phyloP scores from a whole-genome alignment of 2,329 filamentous ascomycete genomes.

The Talaromyces sp. region DNA sequence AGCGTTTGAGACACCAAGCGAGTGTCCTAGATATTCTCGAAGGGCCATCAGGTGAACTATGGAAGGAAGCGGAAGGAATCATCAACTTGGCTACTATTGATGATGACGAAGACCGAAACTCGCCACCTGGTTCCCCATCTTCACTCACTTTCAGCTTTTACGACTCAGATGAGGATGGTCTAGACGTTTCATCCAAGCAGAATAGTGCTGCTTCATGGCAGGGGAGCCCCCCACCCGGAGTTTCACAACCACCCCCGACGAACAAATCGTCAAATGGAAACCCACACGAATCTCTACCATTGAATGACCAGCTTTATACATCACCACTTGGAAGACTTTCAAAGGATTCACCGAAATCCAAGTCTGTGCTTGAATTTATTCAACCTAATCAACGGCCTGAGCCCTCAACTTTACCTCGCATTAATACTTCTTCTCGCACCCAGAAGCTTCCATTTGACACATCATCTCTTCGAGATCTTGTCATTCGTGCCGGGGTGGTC shows the following conservation, averaged over 20 bases:
- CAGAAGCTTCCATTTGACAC: conserved; percentile 68
- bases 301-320: conserved; percentile 22
- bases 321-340: conserved; percentile 48
- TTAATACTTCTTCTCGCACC: conserved; percentile 30
- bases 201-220: conserved; percentile 37
- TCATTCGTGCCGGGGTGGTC: conserved; percentile 54
- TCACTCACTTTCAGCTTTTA: conserved; percentile 63
- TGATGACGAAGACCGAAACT: conserved; percentile 57
- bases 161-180: conserved; percentile 58
- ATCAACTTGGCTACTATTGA: conserved; percentile 68
- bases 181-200: conserved; percentile 34
- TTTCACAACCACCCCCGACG: conserved; percentile 28
- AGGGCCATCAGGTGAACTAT: conserved; percentile 57
- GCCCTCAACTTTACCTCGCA: conserved; percentile 26
- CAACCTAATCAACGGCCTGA: conserved; percentile 51
- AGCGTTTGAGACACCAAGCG: conserved; percentile 61
- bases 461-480: conserved; percentile 64
- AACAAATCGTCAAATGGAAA: conserved; percentile 22
- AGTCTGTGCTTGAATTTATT: conserved; percentile 63
- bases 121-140: conserved; percentile 56
- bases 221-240: conserved; percentile 25
- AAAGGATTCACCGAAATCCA: conserved; percentile 63
- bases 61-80: conserved; percentile 68
- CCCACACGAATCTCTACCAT: conserved; percentile 29
- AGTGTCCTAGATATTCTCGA: conserved; percentile 56